Conservation (phyloP, 331 rosid genomes). For the Quercus lobata region DNA sequence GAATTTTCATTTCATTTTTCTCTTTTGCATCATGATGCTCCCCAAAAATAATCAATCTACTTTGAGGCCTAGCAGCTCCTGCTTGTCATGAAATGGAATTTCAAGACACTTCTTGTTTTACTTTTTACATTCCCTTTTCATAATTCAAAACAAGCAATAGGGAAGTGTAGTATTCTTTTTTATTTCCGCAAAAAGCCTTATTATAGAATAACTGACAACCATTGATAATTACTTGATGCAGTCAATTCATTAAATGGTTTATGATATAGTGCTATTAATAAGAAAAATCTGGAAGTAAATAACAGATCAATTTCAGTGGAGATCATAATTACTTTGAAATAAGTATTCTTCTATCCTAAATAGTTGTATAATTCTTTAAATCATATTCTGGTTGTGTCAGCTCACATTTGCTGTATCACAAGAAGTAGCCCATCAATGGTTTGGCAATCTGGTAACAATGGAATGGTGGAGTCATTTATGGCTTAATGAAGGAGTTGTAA, state of each 20-base stretch:
- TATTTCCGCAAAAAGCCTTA: too few relatives aligned
- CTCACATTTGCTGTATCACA: constrained; percentile 32
- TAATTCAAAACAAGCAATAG: not conserved
- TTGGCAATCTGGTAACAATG: constrained; percentile 93
- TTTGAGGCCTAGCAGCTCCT: not conserved
- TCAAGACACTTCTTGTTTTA: not conserved
- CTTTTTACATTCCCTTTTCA: not conserved
- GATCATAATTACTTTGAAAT: not conserved
- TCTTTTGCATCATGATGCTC: not conserved
- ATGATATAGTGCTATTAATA: not conserved
- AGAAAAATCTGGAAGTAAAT: not conserved
- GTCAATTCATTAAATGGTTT: not conserved
- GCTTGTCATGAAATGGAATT: not conserved
- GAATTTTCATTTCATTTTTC: not conserved
- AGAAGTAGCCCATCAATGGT: constrained; percentile 43
- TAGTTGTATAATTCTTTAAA: not conserved
- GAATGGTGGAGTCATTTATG: constrained; percentile 50
- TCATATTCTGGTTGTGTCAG: constrained; percentile 10
- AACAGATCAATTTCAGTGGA: not conserved
- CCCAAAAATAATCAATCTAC: too few relatives aligned
- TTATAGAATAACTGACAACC: too few relatives aligned
- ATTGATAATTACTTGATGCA: not conserved
- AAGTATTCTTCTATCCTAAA: not conserved
- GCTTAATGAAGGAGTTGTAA: too few relatives aligned
- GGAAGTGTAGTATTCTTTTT: too few relatives aligned